These are phyloP conservation scores for Russula ochroleuca DNA, from an alignment of 768 basidiomycete species.

Conservation along the genomic window DNA sequence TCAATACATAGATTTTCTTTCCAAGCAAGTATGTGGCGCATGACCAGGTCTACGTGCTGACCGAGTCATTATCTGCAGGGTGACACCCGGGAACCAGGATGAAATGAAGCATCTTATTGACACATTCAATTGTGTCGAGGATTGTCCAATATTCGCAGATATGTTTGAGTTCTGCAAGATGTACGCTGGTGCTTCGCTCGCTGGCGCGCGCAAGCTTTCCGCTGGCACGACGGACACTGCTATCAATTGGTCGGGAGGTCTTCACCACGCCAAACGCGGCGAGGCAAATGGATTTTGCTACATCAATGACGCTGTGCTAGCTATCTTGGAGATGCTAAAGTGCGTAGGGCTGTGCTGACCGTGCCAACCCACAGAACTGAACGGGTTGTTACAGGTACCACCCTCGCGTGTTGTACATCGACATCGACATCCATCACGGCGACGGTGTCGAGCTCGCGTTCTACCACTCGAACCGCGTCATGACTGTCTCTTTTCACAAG, in stretches of 20 bases:
- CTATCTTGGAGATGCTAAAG: slow-evolving; percentile 82
- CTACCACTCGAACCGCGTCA: slow-evolving; percentile 95
- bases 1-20: slow-evolving; percentile 95
- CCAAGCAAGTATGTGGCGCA: slow-evolving; percentile 52
- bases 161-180: slow-evolving; percentile 92
- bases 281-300: slow-evolving; percentile 99
- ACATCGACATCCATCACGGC: slow-evolving; percentile 99
- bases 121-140: slow-evolving; percentile 91
- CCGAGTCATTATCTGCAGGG: slow-evolving; percentile 43
- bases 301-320: slow-evolving; percentile 94
- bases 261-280: slow-evolving; percentile 96
- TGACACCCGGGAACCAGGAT: slow-evolving; percentile 69
- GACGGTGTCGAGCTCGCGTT: slow-evolving; percentile 98
- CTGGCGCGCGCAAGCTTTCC: slow-evolving; percentile 83
- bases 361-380: background rate
- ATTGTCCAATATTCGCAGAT: slow-evolving; percentile 93
- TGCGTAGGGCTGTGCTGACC: slow-evolving; percentile 6
- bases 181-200: slow-evolving; percentile 90
- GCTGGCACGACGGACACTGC: slow-evolving; percentile 90
- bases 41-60: slow-evolving; percentile 10
- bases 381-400: slow-evolving; percentile 56
- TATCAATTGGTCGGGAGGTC: slow-evolving; percentile 97
- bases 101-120: slow-evolving; percentile 76
- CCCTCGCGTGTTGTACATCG: slow-evolving; percentile 93
- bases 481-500: slow-evolving; percentile 99